These are phyloP conservation scores for Cryptococcus sp. DNA, from an alignment of 1,284 basidiomycete genomes.

Conservation along the genomic window DNA sequence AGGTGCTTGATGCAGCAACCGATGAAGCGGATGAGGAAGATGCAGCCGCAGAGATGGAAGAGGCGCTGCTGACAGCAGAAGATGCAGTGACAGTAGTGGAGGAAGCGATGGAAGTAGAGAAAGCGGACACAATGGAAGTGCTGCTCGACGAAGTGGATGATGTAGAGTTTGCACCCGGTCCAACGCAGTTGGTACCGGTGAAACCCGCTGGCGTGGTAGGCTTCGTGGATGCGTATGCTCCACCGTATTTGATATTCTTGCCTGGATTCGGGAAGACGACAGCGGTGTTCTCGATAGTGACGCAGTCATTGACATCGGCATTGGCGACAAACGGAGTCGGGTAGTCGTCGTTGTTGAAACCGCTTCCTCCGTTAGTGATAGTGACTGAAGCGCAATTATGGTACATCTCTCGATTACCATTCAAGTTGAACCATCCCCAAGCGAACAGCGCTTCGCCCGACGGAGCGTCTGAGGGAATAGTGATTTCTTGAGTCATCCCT, in stretches of 20 bases:
- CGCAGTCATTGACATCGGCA: slow-evolving; percentile 42
- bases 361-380: slow-evolving; percentile 41
- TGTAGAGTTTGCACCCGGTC: slow-evolving; percentile 13
- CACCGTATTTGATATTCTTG: slow-evolving; percentile 35
- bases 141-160: neutral
- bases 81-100: slow-evolving; percentile 3
- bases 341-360: slow-evolving; percentile 24
- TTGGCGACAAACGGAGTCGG: slow-evolving; percentile 54
- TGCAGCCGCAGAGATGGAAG: neutral
- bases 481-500: slow-evolving; percentile 34
- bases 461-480: slow-evolving; percentile 48
- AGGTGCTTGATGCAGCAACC: neutral
- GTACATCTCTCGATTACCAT: slow-evolving; percentile 52
- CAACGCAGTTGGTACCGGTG: slow-evolving; percentile 27
- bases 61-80: neutral
- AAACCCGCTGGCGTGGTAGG: slow-evolving; percentile 24
- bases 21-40: neutral
- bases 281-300: slow-evolving; percentile 33
- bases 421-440: slow-evolving; percentile 55
- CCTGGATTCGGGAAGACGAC: slow-evolving; percentile 49
- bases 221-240: slow-evolving; percentile 22
- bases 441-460: slow-evolving; percentile 52
- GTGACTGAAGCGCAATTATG: slow-evolving; percentile 54
- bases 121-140: neutral
- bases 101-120: neutral